Evolutionary conservation across 2,329 filamentous ascomycete species (phyloP), one percentile per base, ranked within the genome.

Genomic region (Cordyceps cateniannulata): DNA sequence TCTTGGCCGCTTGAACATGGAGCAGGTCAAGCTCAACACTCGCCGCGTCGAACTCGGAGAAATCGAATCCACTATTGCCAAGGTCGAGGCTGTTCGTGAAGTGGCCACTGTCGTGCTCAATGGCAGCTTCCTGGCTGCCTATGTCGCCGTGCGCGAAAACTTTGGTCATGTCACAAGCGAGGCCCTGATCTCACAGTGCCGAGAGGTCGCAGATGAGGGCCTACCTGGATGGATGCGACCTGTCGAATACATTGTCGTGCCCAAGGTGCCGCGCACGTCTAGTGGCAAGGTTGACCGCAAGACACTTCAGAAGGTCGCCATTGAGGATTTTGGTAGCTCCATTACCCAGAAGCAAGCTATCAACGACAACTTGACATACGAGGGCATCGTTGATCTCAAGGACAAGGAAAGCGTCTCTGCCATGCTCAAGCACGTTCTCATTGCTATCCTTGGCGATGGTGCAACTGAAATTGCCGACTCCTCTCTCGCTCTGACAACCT

Each of bases 51-150:
- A 61, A 9, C 59, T 61, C 8, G 51, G 51, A 29, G 59, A 61
- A 25, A 61, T 61, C 27, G 59, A 61, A 40, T 56, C 51, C 6
- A 57, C 47, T 2, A 44, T 61, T 32, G 51, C 59, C 44, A 57
- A 38, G 44, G 59, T 51, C 6, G 59, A 61, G 25, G 1, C 73
- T 72, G 4, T 66, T 67, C 16, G 75, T 63, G 69, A 77, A 71
- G 9, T 71, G 72, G 0, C 79, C 79, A 1, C 83, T 78, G 62
- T 85, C 81, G 71, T 84, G 79, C 45, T 59, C 22, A 62, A 60
- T 5, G 54, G 52, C 12, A 62, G 47, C 14, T 57, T 62, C 47
- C 24, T 62, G n/a, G 61, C 61, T 14, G 58, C 58, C 22, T 62
- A 57, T 35, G 61, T 62, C 14, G 51, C 54, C 18, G 35, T 49